Evolutionary conservation across 1,139 yeast genomes (phyloP), one percentile per base, ranked within the genome.

Genomic region (Lodderomyces orthopsilosis): DNA sequence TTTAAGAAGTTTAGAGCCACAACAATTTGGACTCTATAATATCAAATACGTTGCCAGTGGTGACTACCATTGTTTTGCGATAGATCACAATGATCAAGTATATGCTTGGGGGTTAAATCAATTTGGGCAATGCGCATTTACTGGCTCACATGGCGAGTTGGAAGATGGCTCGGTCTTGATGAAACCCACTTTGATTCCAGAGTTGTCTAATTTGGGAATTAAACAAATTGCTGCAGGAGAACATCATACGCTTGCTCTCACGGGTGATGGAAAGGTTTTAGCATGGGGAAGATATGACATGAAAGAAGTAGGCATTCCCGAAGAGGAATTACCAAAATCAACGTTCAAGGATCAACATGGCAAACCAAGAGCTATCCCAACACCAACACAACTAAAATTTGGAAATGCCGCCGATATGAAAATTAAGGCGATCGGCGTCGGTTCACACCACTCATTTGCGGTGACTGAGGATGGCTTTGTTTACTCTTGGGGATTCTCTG

Each of bases 401-500:
- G 42, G 55, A 3, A 57, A 57, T 32, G 57, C 55, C 12, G 51
- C 54, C 12, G 53, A 52, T 19, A 64, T 74, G 26, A 74, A 76
- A 37, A 74, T 85, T 55, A 84, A 80, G 56, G 62, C 74, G 6
- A 71, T 91, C 37, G 85, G 94, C 5, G 80, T 85, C 40, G 98
- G 98, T 1, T 85, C 96, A 1, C 98, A 93, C 56, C 98, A 93
- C 61, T 85, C 95, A 0, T 67, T 93, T 48, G 97, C 96, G 1
- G 76, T 91, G 4, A 81, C 94, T 7, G 79, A 74, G 28, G 91
- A 88, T 53, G 98, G 99, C 5, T 69, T 86, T 46, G 87, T 83
- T 1, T 93, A 83, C 68, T 79, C 97, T 1, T 93, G 99, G 99
- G 99, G 99, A 1, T 93, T 91, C 61, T 97, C 94, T 39, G 98